Conservation (phyloP, 2,329 filamentous ascomycete genomes). For the Teratosphaeria zuluensis region DNA sequence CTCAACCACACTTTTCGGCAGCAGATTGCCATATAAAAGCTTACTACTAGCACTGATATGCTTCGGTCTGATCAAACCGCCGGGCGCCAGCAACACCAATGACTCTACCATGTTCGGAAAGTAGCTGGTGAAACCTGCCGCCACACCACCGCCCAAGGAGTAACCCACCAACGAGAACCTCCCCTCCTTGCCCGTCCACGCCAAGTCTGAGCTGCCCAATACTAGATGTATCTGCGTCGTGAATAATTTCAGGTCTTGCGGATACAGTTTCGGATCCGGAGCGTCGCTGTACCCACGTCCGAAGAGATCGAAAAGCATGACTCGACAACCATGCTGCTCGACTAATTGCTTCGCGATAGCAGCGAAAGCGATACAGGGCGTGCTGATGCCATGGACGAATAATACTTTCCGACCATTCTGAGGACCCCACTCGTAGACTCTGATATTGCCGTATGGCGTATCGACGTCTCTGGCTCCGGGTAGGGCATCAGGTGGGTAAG, state of each 20-base stretch:
- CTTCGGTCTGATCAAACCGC: conserved; percentile 59
- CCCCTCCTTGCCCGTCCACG: conserved; percentile 49
- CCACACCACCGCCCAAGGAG: conserved; percentile 68
- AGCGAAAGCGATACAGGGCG: conserved; percentile 61
- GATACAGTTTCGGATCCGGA: conserved; percentile 55
- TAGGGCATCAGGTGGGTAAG: conserved; percentile 60
- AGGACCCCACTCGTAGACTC: conserved; percentile 75
- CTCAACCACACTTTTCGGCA: conserved; percentile 51
- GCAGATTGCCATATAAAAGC: conserved; percentile 52
- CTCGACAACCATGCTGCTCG: conserved; percentile 54
- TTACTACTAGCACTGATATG: conserved; percentile 53
- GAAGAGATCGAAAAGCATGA: conserved; percentile 71
- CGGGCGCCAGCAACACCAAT: conserved; percentile 68
- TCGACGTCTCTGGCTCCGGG: conserved; percentile 60
- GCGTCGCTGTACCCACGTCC: conserved; percentile 70
- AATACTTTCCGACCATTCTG: conserved; percentile 61
- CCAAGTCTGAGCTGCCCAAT: conserved; percentile 57
- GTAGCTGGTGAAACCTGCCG: conserved; percentile 58
- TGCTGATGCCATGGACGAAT: conserved; percentile 72
- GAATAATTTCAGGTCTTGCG: conserved; percentile 66
- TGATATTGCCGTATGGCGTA: conserved; percentile 60
- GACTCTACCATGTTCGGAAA: conserved; percentile 59
- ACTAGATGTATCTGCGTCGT: conserved; percentile 61
- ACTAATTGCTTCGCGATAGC: conserved; percentile 57
- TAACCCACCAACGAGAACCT: conserved; percentile 68